Conservation (phyloP, 257 asterid species). For the Nicotiana undulata region DNA sequence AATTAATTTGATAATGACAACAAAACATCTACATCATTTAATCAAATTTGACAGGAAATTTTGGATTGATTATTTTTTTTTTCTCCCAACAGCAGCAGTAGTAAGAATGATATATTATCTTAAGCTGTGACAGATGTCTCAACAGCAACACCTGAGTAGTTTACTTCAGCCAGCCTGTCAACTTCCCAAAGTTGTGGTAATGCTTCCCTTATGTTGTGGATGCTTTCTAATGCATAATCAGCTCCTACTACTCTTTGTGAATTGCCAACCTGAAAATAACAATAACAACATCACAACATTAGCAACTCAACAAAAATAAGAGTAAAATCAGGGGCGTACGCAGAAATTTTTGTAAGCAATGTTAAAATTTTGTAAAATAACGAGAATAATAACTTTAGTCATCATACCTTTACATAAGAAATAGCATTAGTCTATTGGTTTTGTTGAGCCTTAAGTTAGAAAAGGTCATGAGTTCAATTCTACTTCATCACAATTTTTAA, state of each 20-base stretch:
- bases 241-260: conserved; percentile 84
- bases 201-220: conserved; percentile 86
- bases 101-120: not conserved
- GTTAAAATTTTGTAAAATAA: no score
- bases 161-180: conserved; percentile 50
- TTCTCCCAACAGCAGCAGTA: not conserved
- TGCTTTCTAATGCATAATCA: conserved; percentile 84
- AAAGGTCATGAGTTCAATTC: no score
- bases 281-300: not conserved
- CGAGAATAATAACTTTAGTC: no score
- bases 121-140: conserved; percentile 85
- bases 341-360: no score
- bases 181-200: conserved; percentile 85
- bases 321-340: no score
- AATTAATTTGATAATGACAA: conserved; percentile 18
- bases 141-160: conserved; percentile 66
- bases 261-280: conserved; percentile 57
- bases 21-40: conserved; percentile 27
- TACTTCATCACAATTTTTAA: no score
- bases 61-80: conserved; percentile 8
- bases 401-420: no score
- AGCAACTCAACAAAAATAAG: not conserved
- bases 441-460: no score
- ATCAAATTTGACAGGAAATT: not conserved
- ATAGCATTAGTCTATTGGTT: no score